Conservation (phyloP, 371 early-diverging fungal genomes). For the Zychaea mexicana region DNA sequence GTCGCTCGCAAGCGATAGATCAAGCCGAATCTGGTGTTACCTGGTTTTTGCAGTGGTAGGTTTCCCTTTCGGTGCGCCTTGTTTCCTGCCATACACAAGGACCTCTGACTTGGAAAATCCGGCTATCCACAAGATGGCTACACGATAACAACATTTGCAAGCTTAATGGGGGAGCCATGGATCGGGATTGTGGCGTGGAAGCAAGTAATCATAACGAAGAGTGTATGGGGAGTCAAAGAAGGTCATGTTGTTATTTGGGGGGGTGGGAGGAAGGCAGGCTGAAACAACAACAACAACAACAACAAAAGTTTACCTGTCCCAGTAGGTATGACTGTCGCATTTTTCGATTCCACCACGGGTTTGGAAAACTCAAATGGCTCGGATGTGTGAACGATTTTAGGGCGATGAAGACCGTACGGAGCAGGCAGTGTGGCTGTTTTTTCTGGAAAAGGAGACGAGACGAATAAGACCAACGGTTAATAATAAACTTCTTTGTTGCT, state of each 20-base stretch:
- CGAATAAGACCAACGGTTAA: too few relatives aligned
- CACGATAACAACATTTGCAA: slow-evolving; percentile 36
- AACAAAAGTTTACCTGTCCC: slow-evolving; percentile 30
- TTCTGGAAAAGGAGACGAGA: slow-evolving; percentile 18
- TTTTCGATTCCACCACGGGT: slow-evolving; percentile 28
- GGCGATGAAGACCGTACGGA: slow-evolving; percentile 30
- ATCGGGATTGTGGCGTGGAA: not conserved
- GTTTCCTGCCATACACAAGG: slow-evolving; percentile 60
- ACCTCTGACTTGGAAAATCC: slow-evolving; percentile 54
- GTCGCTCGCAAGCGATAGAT: slow-evolving; percentile 14
- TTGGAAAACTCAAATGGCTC: slow-evolving; percentile 55
- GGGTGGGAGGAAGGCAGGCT: not conserved
- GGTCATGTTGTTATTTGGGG: too few relatives aligned
- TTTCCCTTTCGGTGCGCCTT: slow-evolving; percentile 52
- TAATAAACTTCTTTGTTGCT: too few relatives aligned
- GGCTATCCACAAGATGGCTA: slow-evolving; percentile 58
- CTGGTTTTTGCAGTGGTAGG: slow-evolving; percentile 47
- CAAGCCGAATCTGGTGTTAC: slow-evolving; percentile 4
- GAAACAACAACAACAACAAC: not conserved
- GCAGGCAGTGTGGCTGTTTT: slow-evolving; percentile 10
- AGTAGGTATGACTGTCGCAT: slow-evolving; percentile 41
- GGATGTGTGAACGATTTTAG: slow-evolving; percentile 28
- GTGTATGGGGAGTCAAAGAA: not conserved
- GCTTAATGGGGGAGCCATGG: not conserved
- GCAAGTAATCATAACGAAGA: not conserved